Evolutionary conservation across 176 grass and related monocot genomes (phyloP).

Genomic region (Aegilops tauschii): DNA sequence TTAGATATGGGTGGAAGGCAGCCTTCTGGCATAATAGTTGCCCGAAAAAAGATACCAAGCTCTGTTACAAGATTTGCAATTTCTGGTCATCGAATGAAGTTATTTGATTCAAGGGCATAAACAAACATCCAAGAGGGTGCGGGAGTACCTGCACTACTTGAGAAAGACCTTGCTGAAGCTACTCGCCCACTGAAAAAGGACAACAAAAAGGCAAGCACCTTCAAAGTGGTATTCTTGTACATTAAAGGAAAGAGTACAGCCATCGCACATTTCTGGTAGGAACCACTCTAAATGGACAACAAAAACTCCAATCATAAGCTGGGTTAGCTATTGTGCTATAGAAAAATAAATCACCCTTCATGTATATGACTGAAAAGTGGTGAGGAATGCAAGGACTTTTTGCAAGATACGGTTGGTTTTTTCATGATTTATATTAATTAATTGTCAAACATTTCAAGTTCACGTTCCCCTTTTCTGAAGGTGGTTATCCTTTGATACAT

Average conservation of each 20-base stretch:
- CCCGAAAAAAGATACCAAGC: not conserved
- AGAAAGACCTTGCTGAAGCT: conserved; percentile 53
- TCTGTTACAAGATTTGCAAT: not conserved
- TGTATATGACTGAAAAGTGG: not conserved
- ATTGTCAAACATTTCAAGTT: not conserved
- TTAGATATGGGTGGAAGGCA: not conserved
- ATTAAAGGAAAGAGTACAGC: not conserved
- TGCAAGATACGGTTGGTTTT: not conserved
- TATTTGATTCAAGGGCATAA: not conserved
- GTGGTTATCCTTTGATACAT: not conserved
- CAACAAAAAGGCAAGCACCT: conserved; percentile 6
- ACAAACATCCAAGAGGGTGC: not conserved
- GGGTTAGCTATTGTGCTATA: not conserved
- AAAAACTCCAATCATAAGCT: not conserved
- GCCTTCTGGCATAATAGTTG: not conserved
- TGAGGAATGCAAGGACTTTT: not conserved
- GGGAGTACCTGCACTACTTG: conserved; percentile 63
- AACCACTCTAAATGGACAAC: not conserved
- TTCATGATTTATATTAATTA: not conserved
- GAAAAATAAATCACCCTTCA: not conserved
- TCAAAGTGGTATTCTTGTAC: conserved; percentile 1
- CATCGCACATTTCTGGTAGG: not conserved
- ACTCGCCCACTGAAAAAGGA: conserved; percentile 29
- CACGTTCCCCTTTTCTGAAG: not conserved
- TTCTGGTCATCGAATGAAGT: not conserved